phyloP scores from a whole-genome alignment of 2,329 filamentous ascomycete species.

The Xylariaceae sp. region DNA sequence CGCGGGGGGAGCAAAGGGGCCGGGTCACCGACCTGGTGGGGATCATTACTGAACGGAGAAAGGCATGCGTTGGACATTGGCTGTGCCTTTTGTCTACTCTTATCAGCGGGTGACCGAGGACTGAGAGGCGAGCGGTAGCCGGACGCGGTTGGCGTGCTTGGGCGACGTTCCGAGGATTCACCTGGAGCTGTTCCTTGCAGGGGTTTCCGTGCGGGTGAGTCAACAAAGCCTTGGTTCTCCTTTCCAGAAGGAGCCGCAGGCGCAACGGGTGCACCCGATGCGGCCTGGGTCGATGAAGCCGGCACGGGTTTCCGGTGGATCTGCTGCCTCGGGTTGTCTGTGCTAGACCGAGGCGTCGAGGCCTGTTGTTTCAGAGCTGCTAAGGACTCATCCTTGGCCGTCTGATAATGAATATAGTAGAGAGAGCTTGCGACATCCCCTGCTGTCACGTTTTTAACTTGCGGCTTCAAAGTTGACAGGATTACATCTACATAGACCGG shows the following conservation, averaged over 20 bases:
- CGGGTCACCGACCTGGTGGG: slow-evolving; percentile 9
- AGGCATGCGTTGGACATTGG: slow-evolving; percentile 14
- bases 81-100: slow-evolving; percentile 1
- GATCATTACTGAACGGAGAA: slow-evolving; percentile 8
- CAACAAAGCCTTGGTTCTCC: slow-evolving; percentile 21
- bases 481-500: slow-evolving; percentile 64
- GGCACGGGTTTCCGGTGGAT: slow-evolving; percentile 51
- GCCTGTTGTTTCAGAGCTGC: slow-evolving; percentile 28
- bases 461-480: slow-evolving; percentile 83
- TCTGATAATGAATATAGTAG: slow-evolving; percentile 83
- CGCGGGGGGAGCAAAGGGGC: slow-evolving; percentile 19
- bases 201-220: slow-evolving; percentile 17
- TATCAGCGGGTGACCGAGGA: slow-evolving; percentile 16
- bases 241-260: slow-evolving; percentile 20
- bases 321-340: slow-evolving; percentile 38
- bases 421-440: slow-evolving; percentile 82
- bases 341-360: slow-evolving; percentile 38
- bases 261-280: slow-evolving; percentile 10
- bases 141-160: background rate
- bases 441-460: slow-evolving; percentile 79
- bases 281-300: slow-evolving; percentile 19
- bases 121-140: slow-evolving; percentile 23
- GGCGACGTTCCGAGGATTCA: background rate
- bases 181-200: slow-evolving; percentile 3
- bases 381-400: slow-evolving; percentile 49